These are phyloP conservation scores for Leishmania mexicana DNA, from an alignment of 208 protist genomes.

Conservation along the genomic window DNA sequence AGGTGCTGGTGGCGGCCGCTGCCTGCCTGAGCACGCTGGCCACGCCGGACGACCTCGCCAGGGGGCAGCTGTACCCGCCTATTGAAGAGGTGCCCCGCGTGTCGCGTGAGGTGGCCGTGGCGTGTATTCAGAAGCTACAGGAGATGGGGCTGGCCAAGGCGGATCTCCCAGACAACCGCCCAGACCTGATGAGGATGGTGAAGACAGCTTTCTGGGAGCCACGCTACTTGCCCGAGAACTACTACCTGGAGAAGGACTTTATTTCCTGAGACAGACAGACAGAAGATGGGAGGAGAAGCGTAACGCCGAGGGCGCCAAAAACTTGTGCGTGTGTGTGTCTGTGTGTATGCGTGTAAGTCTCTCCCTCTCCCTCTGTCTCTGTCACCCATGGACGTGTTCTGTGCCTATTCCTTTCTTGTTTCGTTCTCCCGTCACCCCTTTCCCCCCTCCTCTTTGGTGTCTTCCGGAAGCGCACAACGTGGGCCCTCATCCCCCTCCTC, in stretches of 20 bases:
- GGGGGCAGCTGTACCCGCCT: slow-evolving; percentile 70
- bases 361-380: not conserved
- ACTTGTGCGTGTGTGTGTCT: not conserved
- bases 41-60: slow-evolving; percentile 50
- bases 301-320: not conserved
- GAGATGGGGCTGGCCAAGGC: slow-evolving; percentile 50
- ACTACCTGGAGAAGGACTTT: slow-evolving; percentile 69
- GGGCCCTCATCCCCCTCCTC: slow-evolving; percentile 4
- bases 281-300: not conserved
- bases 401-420: not conserved
- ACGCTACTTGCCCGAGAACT: slow-evolving; percentile 56
- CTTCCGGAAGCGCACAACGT: not conserved
- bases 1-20: slow-evolving; percentile 85
- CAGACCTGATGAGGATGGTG: slow-evolving; percentile 48
- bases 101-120: slow-evolving; percentile 69
- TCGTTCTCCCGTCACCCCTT: not conserved
- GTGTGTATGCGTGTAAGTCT: not conserved
- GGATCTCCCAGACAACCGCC: slow-evolving; percentile 47
- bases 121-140: slow-evolving; percentile 71
- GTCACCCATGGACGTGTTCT: too few relatives aligned
- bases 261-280: slow-evolving; percentile 9
- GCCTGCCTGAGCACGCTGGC: slow-evolving; percentile 61
- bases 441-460: not conserved
- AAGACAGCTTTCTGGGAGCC: slow-evolving; percentile 60
- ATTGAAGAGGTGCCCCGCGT: slow-evolving; percentile 69